Percentiles rank a stretch among this genome's conserved stretches.
Evolutionary conservation across 192 early-diverging fungal species (phyloP).

Genomic region (Backusella circina): DNA sequence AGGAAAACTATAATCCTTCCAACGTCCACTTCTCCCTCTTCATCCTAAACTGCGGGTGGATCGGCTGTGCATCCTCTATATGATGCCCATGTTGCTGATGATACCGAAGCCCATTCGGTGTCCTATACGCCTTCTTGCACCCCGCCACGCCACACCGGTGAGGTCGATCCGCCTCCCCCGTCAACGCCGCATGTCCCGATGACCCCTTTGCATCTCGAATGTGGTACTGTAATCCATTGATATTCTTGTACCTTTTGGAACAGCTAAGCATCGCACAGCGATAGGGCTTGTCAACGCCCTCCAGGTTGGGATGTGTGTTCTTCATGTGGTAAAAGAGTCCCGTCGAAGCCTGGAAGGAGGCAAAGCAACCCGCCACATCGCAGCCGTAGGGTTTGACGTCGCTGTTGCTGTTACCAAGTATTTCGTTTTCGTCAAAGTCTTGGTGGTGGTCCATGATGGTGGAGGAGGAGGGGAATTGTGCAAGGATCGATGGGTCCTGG

Average conservation of each 20-base stretch:
- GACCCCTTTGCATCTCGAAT: conserved; percentile 55
- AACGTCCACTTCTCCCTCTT: background rate
- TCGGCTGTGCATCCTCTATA: background rate
- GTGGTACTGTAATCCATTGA: conserved; percentile 82
- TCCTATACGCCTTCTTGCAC: conserved; percentile 36
- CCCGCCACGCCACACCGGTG: conserved; percentile 25
- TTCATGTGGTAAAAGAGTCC: conserved; percentile 46
- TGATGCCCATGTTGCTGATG: conserved; percentile 31
- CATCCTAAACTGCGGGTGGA: background rate
- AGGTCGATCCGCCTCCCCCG: conserved; percentile 6
- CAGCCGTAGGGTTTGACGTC: conserved; percentile 36
- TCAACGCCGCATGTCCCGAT: conserved; percentile 15
- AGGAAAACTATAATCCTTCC: background rate
- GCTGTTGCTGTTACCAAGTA: background rate
- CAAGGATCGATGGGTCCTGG: conserved; percentile 25
- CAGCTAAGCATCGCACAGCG: conserved; percentile 66
- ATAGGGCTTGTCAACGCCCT: conserved; percentile 50
- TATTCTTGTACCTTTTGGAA: conserved; percentile 74
- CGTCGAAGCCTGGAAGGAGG: conserved; percentile 22
- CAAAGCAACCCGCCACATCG: conserved; percentile 29
- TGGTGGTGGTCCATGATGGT: background rate
- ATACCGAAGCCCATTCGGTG: conserved; percentile 35
- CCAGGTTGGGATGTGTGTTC: conserved; percentile 19
- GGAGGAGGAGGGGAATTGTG: conserved; percentile 13
- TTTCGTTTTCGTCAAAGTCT: background rate